Conservation (phyloP, 2,329 filamentous ascomycete genomes). For the Rasamsonia emersonii region DNA sequence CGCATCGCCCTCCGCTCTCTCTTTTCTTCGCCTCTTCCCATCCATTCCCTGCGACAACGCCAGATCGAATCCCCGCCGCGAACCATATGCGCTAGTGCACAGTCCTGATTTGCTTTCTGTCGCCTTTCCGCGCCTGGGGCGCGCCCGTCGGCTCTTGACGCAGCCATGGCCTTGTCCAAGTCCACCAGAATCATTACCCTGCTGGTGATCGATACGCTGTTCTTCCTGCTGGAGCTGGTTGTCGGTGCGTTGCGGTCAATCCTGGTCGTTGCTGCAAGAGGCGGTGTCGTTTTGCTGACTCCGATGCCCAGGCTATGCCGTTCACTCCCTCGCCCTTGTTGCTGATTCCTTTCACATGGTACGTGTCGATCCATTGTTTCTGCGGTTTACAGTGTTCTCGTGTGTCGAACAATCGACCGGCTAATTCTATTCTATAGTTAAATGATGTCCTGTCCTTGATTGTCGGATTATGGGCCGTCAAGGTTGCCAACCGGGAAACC, state of each 20-base stretch:
- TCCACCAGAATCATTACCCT: slow-evolving; percentile 86
- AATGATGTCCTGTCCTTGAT: slow-evolving; percentile 95
- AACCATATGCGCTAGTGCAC: no score
- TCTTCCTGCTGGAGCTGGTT: slow-evolving; percentile 83
- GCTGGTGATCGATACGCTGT: slow-evolving; percentile 77
- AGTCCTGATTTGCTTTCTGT: no score
- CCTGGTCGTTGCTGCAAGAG: no score
- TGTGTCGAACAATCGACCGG: background rate
- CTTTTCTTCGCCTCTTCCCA: no score
- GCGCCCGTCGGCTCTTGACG: no score
- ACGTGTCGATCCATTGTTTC: slow-evolving; percentile 19
- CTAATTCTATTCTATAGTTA: slow-evolving; percentile 44
- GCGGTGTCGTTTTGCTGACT: no score
- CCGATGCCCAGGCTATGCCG: slow-evolving; percentile 55
- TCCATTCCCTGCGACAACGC: no score
- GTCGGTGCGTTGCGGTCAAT: slow-evolving; percentile 57
- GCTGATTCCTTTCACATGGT: slow-evolving; percentile 99
- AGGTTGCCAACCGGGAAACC: slow-evolving; percentile 71
- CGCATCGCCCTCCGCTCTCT: no score
- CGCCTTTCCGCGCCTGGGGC: no score
- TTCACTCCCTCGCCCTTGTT: slow-evolving; percentile 85
- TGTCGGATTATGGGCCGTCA: slow-evolving; percentile 92
- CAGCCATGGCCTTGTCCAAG: slow-evolving; percentile 77
- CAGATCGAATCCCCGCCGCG: no score
- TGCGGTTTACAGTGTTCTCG: slow-evolving; percentile 1